Evolutionary conservation across 1,284 basidiomycete genomes (phyloP), one percentile per base, ranked within the genome.

Genomic region (Trichosporon sp.): DNA sequence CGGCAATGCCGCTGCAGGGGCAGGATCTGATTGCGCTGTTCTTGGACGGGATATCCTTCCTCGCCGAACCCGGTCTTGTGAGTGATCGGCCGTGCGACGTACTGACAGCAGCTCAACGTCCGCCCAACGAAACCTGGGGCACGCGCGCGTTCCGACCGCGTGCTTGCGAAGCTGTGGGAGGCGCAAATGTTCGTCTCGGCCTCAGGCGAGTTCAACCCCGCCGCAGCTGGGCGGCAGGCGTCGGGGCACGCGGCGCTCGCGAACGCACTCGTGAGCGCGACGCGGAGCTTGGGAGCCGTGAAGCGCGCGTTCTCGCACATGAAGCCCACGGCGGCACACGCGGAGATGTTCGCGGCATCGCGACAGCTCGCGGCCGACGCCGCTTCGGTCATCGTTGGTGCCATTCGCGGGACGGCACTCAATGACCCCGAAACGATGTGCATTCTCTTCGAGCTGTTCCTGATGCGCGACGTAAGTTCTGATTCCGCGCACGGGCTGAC

Each of bases 141-240:
- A 3, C 67, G 67, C 3, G 67, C 67, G 7, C 70, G 70, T 11
- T 65, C 63, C 31, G 70, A 71, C 31, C 70, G 70, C 18, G 70
- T 71, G 4, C 68, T 71, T 5, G 70, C 70, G 6, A 68, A 69
- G 34, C 34, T 71, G 18, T 71, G 70, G 70, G 70, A 71, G 35
- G 70, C 70, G 18, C 70, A 71, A 34, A 67, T 71, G 67, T 62
- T 68, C 64, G 47, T 71, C 5, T 71, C 70, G 15, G 63, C 47
- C 2, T 62, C 65, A 2, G 56, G 51, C 9, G 51, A 65, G 34
- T 13, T 53, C 21, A 44, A 23, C 34, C 21, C 62, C 1, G 47
- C 35, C 25, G 27, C 23, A 2, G 31, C 60, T 6, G 29, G 13
- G 8, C 23, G 62, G 11, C 21, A 34, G 23, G 31, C 34, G 13